Evolutionary conservation across 768 basidiomycete genomes (phyloP).

Genomic region (Rhizopogon sp.): DNA sequence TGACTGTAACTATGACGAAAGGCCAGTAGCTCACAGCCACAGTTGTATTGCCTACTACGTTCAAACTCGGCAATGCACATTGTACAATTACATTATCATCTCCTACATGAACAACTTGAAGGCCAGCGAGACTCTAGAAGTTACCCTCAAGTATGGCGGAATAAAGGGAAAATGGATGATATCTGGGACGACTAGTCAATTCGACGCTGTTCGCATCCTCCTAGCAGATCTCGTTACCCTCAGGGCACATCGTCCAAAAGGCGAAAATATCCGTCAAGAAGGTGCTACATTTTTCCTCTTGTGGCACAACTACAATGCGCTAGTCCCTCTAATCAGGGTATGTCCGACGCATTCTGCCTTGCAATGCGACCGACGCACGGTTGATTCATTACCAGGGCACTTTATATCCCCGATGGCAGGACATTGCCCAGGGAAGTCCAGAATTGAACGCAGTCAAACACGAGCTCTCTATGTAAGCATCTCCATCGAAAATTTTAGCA

Average conservation of each 20-base stretch:
- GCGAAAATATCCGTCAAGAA: conserved; percentile 20
- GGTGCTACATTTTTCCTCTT: conserved; percentile 18
- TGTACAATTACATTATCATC: background rate
- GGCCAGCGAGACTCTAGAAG: conserved; percentile 16
- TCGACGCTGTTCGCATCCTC: conserved; percentile 13
- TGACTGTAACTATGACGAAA: too few relatives aligned
- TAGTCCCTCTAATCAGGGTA: background rate
- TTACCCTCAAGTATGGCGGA: conserved; percentile 19
- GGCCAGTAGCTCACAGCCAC: too few relatives aligned
- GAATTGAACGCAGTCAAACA: conserved; percentile 18
- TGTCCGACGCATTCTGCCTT: background rate
- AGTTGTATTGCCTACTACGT: too few relatives aligned
- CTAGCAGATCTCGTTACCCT: conserved; percentile 25
- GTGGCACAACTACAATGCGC: conserved; percentile 16
- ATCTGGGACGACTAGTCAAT: conserved; percentile 7
- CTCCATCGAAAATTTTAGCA: background rate
- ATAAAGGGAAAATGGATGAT: conserved; percentile 11
- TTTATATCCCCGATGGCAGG: conserved; percentile 21
- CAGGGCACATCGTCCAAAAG: conserved; percentile 23
- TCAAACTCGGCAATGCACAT: too few relatives aligned
- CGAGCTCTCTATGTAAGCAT: conserved; percentile 24
- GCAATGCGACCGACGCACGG: too few relatives aligned
- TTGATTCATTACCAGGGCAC: conserved; percentile 11
- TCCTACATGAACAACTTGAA: background rate
- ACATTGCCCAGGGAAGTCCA: conserved; percentile 17